These are phyloP conservation scores for Aspergillus clavatus DNA, from an alignment of 2,329 filamentous ascomycete species.

Conservation along the genomic window DNA sequence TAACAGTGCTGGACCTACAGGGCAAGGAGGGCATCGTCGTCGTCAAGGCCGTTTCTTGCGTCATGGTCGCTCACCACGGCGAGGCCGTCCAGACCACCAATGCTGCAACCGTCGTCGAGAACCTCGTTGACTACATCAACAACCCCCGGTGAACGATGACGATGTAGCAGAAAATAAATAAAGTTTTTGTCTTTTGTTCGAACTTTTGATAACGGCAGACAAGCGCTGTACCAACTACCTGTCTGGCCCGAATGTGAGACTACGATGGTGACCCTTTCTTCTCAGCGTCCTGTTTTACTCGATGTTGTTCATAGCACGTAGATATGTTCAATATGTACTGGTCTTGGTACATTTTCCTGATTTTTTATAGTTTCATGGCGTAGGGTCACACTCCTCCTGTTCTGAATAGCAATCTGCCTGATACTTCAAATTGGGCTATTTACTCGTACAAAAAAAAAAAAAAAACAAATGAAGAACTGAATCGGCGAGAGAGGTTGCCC, in stretches of 20 bases:
- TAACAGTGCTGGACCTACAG: conserved; percentile 38
- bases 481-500: not conserved
- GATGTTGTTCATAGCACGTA: conserved; percentile 10
- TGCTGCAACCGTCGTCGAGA: conserved; percentile 72
- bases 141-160: conserved; percentile 60
- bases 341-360: not conserved
- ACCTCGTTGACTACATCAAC: conserved; percentile 78
- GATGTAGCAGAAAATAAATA: conserved; percentile 19
- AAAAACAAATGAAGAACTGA: not conserved
- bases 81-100: conserved; percentile 69
- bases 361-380: too few relatives aligned
- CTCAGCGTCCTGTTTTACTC: not conserved
- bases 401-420: not conserved
- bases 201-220: not conserved
- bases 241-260: not conserved
- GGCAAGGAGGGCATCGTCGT: conserved; percentile 76
- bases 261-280: not conserved
- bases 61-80: conserved; percentile 82
- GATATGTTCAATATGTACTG: conserved; percentile 17
- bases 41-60: conserved; percentile 81
- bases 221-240: not conserved
- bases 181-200: conserved; percentile 5
- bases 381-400: too few relatives aligned
- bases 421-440: not conserved
- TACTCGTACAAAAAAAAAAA: too few relatives aligned